A percentile compares a stretch with the other conserved stretches of the same genome.
These are phyloP conservation scores for Hypoxylon fragiforme DNA, from an alignment of 495 filamentous ascomycete species.

Conservation along the genomic window DNA sequence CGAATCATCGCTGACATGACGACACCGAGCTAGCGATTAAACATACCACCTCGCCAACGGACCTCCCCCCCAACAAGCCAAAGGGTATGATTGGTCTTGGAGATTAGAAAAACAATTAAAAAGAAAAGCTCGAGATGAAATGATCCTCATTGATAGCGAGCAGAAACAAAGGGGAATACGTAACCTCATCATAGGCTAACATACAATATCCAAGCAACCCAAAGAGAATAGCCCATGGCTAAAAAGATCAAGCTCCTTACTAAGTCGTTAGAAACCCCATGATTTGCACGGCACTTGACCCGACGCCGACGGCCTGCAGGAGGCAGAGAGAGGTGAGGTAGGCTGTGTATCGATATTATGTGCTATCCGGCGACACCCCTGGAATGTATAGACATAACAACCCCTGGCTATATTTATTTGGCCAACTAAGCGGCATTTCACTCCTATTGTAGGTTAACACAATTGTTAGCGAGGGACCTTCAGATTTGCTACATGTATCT, in stretches of 20 bases:
- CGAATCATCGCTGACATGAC: conserved; percentile 3
- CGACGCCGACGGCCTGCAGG: conserved; percentile 6
- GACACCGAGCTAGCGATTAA: conserved; percentile 4
- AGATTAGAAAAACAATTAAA: conserved; percentile 12
- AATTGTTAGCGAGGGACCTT: conserved; percentile 25
- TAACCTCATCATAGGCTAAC: conserved; percentile 16
- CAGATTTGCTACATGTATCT: too few relatives aligned
- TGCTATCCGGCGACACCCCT: not conserved
- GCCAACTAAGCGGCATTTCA: not conserved
- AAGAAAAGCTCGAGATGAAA: conserved; percentile 11
- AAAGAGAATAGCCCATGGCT: conserved; percentile 30
- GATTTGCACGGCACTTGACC: conserved; percentile 25
- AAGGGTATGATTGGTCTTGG: conserved; percentile 4
- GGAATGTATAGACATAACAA: conserved; percentile 24
- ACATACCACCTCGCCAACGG: conserved; percentile 6
- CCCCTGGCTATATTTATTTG: not conserved
- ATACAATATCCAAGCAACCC: conserved; percentile 23
- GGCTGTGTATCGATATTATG: conserved; percentile 20
- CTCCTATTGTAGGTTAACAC: too few relatives aligned
- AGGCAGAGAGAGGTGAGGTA: conserved; percentile 14
- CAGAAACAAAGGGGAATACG: conserved; percentile 16
- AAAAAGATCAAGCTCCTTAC: conserved; percentile 33
- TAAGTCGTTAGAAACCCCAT: conserved; percentile 32
- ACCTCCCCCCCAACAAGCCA: conserved; percentile 9
- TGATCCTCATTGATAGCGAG: conserved; percentile 17